Conservation (phyloP, 2,329 filamentous ascomycete genomes). For the Diaporthe vexans region DNA sequence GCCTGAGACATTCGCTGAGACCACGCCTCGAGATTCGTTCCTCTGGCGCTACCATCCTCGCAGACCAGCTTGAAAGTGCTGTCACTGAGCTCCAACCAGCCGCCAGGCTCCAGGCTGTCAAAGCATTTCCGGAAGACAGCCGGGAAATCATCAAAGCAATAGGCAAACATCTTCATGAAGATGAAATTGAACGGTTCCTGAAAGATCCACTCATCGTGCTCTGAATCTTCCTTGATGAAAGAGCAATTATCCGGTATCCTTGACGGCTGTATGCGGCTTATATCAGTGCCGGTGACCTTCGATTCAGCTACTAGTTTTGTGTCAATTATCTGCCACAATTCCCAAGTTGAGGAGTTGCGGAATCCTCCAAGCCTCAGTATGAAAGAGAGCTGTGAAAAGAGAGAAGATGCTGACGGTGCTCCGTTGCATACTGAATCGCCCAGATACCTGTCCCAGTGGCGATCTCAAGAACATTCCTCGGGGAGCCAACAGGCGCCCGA, state of each 20-base stretch:
- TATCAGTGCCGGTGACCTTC: background rate
- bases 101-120: conserved; percentile 3
- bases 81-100: conserved; percentile 13
- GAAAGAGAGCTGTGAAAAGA: background rate
- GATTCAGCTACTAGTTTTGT: background rate
- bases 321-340: background rate
- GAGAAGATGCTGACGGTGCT: background rate
- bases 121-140: conserved; percentile 8
- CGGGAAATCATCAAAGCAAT: background rate
- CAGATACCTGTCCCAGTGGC: background rate
- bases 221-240: conserved; percentile 15
- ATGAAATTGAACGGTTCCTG: background rate
- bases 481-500: background rate
- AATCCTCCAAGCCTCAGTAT: background rate
- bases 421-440: background rate
- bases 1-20: background rate
- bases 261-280: background rate
- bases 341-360: background rate
- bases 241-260: background rate
- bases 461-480: conserved; percentile 7
- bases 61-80: conserved; percentile 7
- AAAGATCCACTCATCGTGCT: conserved; percentile 15
- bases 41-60: background rate
- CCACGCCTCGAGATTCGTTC: conserved; percentile 1
- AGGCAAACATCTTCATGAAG: background rate